Percentiles rank a stretch among this genome's conserved stretches.
Conservation (phyloP, 257 asterid species). For the Penstemon barbatus region DNA sequence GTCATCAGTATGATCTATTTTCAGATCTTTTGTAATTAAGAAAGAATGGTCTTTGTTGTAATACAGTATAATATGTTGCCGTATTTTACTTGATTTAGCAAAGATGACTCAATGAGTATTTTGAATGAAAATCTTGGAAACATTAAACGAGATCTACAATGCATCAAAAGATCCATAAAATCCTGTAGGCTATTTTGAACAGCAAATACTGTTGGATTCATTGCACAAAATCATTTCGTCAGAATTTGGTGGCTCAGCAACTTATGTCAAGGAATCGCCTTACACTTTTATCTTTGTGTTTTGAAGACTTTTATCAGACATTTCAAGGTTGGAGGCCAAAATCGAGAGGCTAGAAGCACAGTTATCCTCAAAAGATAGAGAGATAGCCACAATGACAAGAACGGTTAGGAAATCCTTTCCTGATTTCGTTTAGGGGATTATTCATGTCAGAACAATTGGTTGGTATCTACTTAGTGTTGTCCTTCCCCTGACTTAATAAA, state of each 20-base stretch:
- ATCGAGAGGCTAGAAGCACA: slow-evolving; percentile 91
- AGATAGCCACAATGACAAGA: slow-evolving; percentile 91
- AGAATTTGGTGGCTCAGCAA: not conserved
- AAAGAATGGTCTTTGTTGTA: no score
- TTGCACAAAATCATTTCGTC: not conserved
- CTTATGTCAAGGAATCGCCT: slow-evolving; percentile 18
- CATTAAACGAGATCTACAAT: not conserved
- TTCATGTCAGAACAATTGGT: slow-evolving; percentile 8
- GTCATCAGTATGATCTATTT: no score
- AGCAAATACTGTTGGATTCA: not conserved
- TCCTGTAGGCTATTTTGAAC: not conserved
- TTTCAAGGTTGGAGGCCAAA: slow-evolving; percentile 91
- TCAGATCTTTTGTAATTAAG: no score
- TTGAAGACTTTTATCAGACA: slow-evolving; percentile 83
- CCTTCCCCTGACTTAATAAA: slow-evolving; percentile 1
- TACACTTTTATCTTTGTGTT: slow-evolving; percentile 18
- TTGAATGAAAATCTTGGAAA: no score
- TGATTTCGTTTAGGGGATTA: not conserved
- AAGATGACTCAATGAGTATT: no score
- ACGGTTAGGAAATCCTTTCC: slow-evolving; percentile 46
- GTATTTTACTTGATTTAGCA: no score
- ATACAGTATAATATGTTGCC: no score
- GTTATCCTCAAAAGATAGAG: slow-evolving; percentile 79
- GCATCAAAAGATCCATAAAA: not conserved
- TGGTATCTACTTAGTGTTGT: not conserved